phyloP scores from a whole-genome alignment of 352 stramenopile genomes.

The Pythium brachiatum region DNA sequence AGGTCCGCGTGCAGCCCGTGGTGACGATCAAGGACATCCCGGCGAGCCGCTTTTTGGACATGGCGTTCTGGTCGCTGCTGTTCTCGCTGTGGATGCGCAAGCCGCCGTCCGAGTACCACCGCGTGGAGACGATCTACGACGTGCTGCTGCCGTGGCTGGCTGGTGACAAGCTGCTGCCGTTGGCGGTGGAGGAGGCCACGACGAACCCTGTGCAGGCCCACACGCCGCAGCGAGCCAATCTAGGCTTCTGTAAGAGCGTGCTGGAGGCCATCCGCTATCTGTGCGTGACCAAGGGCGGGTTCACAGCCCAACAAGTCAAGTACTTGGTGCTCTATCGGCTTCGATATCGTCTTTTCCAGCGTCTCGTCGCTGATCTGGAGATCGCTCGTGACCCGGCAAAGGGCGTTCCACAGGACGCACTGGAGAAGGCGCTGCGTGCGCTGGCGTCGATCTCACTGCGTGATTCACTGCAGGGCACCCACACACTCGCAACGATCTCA shows the following conservation, averaged over 20 bases:
- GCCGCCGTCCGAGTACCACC: conserved; percentile 83
- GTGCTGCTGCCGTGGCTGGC: conserved; percentile 87
- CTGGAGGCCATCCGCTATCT: conserved; percentile 74
- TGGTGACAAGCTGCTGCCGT: conserved; percentile 63
- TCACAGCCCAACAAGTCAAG: conserved; percentile 63
- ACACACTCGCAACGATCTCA: conserved; percentile 50
- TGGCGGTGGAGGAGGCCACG: conserved; percentile 48
- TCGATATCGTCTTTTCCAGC: conserved; percentile 62
- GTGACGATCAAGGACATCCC: conserved; percentile 68
- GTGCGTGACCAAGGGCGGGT: conserved; percentile 52
- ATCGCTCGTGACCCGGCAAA: conserved; percentile 55
- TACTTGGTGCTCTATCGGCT: conserved; percentile 67
- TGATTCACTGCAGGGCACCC: conserved; percentile 73
- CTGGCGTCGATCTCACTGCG: conserved; percentile 62
- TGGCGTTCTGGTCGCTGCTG: conserved; percentile 82
- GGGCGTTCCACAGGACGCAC: conserved; percentile 36
- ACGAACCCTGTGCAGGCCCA: conserved; percentile 27
- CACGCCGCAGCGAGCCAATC: conserved; percentile 66
- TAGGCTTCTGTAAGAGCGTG: conserved; percentile 83
- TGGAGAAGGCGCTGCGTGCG: conserved; percentile 57
- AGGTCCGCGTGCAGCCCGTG: conserved; percentile 79
- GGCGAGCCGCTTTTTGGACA: conserved; percentile 64
- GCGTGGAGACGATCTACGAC: conserved; percentile 87
- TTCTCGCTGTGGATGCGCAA: conserved; percentile 87
- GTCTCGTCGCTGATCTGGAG: conserved; percentile 53